Evolutionary conservation across 1,139 yeast species (phyloP), one percentile per base, ranked within the genome.

Genomic region (Lodderomyces parapsilosis): DNA sequence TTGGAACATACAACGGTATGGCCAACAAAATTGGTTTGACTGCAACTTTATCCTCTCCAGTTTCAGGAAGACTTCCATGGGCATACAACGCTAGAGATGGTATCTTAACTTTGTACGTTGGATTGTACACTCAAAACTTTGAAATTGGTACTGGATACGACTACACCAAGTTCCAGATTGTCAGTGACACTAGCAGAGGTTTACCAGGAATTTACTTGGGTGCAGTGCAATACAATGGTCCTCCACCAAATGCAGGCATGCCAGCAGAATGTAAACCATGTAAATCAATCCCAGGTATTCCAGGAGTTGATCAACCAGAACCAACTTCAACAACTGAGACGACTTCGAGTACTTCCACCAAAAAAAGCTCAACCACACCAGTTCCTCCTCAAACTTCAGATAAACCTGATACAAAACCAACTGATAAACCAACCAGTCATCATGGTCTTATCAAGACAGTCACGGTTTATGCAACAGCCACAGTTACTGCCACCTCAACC

Each of bases 141-240:
- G 17, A 15, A 19, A 34, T 34, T 22, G 37, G 37, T 18, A 18
- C 50, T 23, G 60, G 59, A 10, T 53, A 55, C 42, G 52, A 41
- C 36, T 47, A 47, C 15, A 40, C 43, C 11, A 28, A 38, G 9
- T 51, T 59, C 32, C 28, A 40, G 11, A 41, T 47, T n/a, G 52
- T 52, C 6, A 42, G 51, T 8, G 52, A 50, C 39, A 53, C 59
- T 27, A 58, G 53, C 34, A 32, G 48, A 25, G 54, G 51, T 11
- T 31, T 49, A 15, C 47, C 45, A 22, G n/a, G n/a, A n/a, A n/a
- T n/a, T n/a, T n/a, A n/a, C n/a, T n/a, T n/a, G n/a, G n/a, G n/a
- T n/a, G n/a, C 48, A 24, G 48, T 59, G n/a, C 36, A 17, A 15
- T 60, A 60, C 44, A 44, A 36, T 32, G 58, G 56, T 15, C 50